Evolutionary conservation across 495 filamentous ascomycete genomes (phyloP).

Genomic region (Clavariopsis aquatica): DNA sequence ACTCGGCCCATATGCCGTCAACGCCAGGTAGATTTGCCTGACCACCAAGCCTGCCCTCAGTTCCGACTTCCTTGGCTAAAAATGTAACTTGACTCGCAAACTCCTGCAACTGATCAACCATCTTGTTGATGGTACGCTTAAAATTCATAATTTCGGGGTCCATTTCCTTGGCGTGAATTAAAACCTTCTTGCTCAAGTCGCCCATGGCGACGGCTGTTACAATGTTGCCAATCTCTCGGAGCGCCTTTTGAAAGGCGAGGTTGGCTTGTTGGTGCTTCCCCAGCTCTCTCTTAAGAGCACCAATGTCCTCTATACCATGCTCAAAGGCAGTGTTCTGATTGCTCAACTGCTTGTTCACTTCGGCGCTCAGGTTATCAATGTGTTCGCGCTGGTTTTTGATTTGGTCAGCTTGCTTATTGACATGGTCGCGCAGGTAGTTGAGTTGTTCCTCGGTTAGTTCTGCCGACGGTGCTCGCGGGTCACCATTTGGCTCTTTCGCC

Average conservation of each 20-base stretch:
- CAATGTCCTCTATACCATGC: constrained; percentile 58
- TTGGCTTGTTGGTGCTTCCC: constrained; percentile 98
- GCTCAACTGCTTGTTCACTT: constrained; percentile 52
- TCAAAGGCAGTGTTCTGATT: constrained; percentile 57
- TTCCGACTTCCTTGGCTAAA: constrained; percentile 95
- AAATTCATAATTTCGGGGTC: constrained; percentile 99
- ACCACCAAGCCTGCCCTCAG: constrained; percentile 94
- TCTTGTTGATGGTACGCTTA: constrained; percentile 95
- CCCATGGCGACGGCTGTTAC: constrained; percentile 94
- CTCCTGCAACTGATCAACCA: constrained; percentile 98
- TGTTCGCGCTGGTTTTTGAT: constrained; percentile 63
- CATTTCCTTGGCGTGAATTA: constrained; percentile 94
- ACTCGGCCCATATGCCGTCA: constrained; percentile 96
- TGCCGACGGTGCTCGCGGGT: constrained; percentile 35
- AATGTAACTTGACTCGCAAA: constrained; percentile 97
- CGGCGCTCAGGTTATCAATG: constrained; percentile 47
- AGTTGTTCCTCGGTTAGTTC: constrained; percentile 51
- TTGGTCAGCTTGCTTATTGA: constrained; percentile 55
- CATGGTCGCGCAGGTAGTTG: constrained; percentile 50
- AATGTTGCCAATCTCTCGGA: constrained; percentile 95
- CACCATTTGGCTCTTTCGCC: constrained; percentile 36
- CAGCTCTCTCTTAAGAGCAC: constrained; percentile 80
- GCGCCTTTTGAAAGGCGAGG: constrained; percentile 95
- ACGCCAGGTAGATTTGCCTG: constrained; percentile 94
- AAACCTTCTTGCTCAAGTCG: constrained; percentile 96